These are phyloP conservation scores for Platanthera guangdongensis DNA, from an alignment of 106 monocot species.

Conservation along the genomic window DNA sequence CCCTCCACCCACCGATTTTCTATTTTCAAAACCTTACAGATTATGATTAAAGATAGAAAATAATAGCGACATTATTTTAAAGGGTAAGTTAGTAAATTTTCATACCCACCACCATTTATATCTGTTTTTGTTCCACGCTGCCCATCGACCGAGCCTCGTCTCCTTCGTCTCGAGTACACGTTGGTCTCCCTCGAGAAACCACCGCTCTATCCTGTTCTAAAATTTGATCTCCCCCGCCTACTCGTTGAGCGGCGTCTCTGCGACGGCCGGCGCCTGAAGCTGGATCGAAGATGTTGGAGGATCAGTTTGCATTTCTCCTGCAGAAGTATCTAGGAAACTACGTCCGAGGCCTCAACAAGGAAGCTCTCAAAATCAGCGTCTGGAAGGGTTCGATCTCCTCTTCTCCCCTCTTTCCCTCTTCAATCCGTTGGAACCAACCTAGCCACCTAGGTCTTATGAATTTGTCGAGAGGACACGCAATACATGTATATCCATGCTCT, in stretches of 20 bases:
- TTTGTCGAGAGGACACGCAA: background rate
- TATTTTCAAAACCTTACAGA: too few species aligned
- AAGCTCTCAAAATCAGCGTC: conserved; percentile 97
- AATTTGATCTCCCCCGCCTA: background rate
- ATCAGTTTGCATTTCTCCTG: conserved; percentile 83
- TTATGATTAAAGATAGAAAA: too few species aligned
- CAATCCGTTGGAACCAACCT: background rate
- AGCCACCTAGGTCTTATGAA: background rate
- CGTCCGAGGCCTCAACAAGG: conserved; percentile 89
- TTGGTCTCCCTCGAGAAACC: too few species aligned
- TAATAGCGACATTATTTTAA: too few species aligned
- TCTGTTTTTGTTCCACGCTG: too few species aligned
- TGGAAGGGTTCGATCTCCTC: conserved; percentile 58
- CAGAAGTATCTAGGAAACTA: conserved; percentile 98
- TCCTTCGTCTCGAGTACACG: too few species aligned
- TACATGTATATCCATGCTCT: background rate
- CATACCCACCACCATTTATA: too few species aligned
- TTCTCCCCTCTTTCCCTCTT: background rate
- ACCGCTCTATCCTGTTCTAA: background rate
- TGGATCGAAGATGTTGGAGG: conserved; percentile 77
- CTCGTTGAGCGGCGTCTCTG: background rate
- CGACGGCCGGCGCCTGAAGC: background rate
- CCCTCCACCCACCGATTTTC: too few species aligned
- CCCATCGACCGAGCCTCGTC: too few species aligned
- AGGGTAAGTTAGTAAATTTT: too few species aligned